Evolutionary conservation across 2,329 filamentous ascomycete genomes (phyloP).

Genomic region (Canariomyces notabilis): DNA sequence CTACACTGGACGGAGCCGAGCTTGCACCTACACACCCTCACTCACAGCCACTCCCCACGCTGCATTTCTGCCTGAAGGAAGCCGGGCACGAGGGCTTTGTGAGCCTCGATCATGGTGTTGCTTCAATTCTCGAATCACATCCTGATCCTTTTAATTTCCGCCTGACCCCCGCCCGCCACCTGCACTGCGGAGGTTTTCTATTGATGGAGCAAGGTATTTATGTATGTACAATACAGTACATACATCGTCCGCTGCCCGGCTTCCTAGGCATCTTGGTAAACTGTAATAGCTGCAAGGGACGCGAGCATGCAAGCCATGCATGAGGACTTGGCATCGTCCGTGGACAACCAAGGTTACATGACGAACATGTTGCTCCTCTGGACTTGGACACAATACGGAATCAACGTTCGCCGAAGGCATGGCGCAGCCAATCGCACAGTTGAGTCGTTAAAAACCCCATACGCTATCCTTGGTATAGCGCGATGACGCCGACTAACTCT

Average conservation of each 20-base stretch:
- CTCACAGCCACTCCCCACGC: background rate
- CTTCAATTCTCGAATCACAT: background rate
- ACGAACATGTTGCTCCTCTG: no score
- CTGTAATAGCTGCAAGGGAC: slow-evolving; percentile 12
- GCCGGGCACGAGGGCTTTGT: background rate
- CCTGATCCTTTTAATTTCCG: background rate
- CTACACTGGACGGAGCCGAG: background rate
- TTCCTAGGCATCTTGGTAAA: no score
- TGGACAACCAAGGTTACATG: no score
- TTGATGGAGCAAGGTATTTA: no score
- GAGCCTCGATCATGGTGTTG: background rate
- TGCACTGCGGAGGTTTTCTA: background rate
- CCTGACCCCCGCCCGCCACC: background rate
- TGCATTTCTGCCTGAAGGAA: background rate
- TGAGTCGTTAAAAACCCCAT: no score
- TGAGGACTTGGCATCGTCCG: background rate
- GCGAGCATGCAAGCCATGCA: background rate
- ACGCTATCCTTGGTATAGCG: no score
- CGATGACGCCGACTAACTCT: no score
- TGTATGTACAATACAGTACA: no score
- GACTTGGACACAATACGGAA: no score
- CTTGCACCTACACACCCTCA: background rate
- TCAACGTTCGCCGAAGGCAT: no score
- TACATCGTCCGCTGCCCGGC: no score
- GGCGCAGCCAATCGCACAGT: no score